Evolutionary conservation across 2,329 filamentous ascomycete species (phyloP).

Genomic region (Clonostachys rosea): DNA sequence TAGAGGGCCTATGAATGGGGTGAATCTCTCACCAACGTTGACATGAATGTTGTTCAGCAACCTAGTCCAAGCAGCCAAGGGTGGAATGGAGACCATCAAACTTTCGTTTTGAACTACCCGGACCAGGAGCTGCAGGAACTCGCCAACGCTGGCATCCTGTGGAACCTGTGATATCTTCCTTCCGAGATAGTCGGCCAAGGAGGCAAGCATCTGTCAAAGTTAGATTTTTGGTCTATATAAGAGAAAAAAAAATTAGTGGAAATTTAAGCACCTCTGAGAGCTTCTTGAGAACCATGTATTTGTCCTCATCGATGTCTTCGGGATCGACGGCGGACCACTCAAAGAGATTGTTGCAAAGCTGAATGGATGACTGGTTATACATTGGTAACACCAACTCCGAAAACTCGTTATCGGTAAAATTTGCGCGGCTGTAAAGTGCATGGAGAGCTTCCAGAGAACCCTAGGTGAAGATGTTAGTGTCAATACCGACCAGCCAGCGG

Average conservation of each 20-base stretch:
- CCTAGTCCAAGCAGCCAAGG: constrained; percentile 85
- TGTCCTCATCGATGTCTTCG: constrained; percentile 82
- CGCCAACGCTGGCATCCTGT: constrained; percentile 58
- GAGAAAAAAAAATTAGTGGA: not conserved
- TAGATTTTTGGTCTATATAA: constrained; percentile 1
- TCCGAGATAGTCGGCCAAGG: constrained; percentile 79
- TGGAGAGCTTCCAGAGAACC: constrained; percentile 80
- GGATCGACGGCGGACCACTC: constrained; percentile 77
- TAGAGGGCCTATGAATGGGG: constrained; percentile 66
- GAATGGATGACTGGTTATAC: constrained; percentile 68
- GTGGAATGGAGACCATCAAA: constrained; percentile 87
- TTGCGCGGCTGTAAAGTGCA: constrained; percentile 70
- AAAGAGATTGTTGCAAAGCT: constrained; percentile 68
- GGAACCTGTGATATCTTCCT: constrained; percentile 67
- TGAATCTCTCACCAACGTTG: constrained; percentile 55
- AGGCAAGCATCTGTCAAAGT: constrained; percentile 67
- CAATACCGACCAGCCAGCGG: not conserved
- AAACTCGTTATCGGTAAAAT: constrained; percentile 75
- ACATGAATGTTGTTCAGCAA: constrained; percentile 71
- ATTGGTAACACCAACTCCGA: constrained; percentile 72
- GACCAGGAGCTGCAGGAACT: constrained; percentile 76
- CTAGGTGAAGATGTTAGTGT: constrained; percentile 29
- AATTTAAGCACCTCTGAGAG: constrained; percentile 68
- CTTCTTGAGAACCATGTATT: constrained; percentile 90
- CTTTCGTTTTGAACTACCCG: constrained; percentile 79